Percentiles rank a stretch among this genome's conserved stretches.
Evolutionary conservation across 2,329 filamentous ascomycete species (phyloP).

Genomic region (Dactylellina haptotyla): DNA sequence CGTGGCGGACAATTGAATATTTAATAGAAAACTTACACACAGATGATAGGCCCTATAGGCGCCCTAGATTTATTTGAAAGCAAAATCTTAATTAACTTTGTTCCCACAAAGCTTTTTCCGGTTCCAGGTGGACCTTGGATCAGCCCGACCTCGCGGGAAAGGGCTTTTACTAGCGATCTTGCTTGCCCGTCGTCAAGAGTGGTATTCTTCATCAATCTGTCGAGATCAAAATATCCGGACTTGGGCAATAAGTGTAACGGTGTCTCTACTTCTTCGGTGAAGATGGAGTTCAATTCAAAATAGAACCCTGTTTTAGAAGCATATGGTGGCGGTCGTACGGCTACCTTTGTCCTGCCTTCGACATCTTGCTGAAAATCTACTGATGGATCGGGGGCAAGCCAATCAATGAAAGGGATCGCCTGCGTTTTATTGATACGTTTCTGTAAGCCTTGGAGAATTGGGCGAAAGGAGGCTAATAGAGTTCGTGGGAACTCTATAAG

Average conservation of each 20-base stretch:
- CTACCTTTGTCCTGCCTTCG: slow-evolving; percentile 49
- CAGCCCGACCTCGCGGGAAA: slow-evolving; percentile 68
- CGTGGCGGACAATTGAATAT: neutral
- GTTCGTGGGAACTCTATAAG: slow-evolving; percentile 73
- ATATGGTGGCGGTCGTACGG: slow-evolving; percentile 66
- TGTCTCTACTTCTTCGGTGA: slow-evolving; percentile 19
- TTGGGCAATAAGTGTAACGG: slow-evolving; percentile 16
- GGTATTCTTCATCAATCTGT: slow-evolving; percentile 60
- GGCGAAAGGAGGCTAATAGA: slow-evolving; percentile 69
- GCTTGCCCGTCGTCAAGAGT: slow-evolving; percentile 68
- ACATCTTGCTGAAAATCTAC: slow-evolving; percentile 6
- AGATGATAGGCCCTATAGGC: slow-evolving; percentile 66
- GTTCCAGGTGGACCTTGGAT: slow-evolving; percentile 78
- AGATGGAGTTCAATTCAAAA: slow-evolving; percentile 63
- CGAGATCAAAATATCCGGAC: slow-evolving; percentile 36
- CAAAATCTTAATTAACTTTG: slow-evolving; percentile 64
- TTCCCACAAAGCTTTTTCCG: slow-evolving; percentile 73
- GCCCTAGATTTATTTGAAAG: slow-evolving; percentile 61
- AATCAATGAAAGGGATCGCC: slow-evolving; percentile 66
- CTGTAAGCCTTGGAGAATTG: slow-evolving; percentile 69
- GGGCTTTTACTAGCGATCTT: slow-evolving; percentile 66
- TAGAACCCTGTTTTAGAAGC: slow-evolving; percentile 65
- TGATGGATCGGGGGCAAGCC: slow-evolving; percentile 61
- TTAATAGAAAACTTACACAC: slow-evolving; percentile 59
- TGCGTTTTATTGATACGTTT: slow-evolving; percentile 63